These are phyloP conservation scores for Maudiozyma saulgeensis DNA, from an alignment of 805 yeast species.

Conservation along the genomic window DNA sequence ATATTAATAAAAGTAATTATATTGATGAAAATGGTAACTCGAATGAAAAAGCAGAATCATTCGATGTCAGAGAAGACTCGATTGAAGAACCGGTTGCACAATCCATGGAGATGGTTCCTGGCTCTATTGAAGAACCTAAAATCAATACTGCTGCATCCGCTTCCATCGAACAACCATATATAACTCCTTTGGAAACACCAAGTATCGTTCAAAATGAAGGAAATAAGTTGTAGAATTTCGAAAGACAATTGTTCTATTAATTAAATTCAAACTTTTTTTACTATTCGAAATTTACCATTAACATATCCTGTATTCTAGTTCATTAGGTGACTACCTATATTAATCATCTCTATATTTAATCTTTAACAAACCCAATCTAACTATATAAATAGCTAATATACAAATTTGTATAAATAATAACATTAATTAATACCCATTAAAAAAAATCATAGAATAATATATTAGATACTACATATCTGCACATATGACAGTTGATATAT, in stretches of 20 bases:
- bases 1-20: background rate
- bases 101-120: background rate
- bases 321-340: background rate
- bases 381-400: too few species aligned
- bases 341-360: background rate
- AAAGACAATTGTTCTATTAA: background rate
- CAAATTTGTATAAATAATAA: background rate
- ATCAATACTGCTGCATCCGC: background rate
- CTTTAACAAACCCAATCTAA: background rate
- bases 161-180: background rate
- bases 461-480: background rate
- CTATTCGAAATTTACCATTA: background rate
- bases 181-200: background rate
- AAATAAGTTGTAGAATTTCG: background rate
- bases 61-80: background rate
- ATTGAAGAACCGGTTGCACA: background rate
- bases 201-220: background rate
- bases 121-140: background rate
- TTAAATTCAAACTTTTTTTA: too few species aligned
- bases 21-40: background rate
- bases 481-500: too few species aligned
- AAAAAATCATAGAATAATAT: background rate
- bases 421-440: background rate
- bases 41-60: background rate
- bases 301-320: constrained; percentile 1